A percentile compares a stretch with the other conserved stretches of the same genome.
Evolutionary conservation across 495 filamentous ascomycete genomes (phyloP).

Genomic region (Penicillium angulare): DNA sequence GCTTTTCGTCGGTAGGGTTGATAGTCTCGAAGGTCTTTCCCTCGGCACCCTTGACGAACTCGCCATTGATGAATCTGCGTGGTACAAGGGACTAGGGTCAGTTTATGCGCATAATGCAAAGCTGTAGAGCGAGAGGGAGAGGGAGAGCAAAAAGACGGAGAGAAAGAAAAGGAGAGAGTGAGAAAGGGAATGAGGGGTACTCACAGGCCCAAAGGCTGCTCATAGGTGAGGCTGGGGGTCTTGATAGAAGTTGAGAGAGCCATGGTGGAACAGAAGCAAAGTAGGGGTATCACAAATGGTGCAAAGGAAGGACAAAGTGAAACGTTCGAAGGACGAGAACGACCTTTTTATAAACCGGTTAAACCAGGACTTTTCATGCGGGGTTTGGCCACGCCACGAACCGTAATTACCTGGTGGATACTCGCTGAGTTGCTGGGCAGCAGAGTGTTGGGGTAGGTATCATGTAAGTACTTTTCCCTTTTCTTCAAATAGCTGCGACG

Average conservation of each 20-base stretch:
- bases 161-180: background rate
- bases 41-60: conserved; percentile 82
- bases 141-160: background rate
- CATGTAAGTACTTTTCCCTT: background rate
- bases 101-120: conserved; percentile 1
- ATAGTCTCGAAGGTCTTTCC: conserved; percentile 79
- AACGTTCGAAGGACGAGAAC: background rate
- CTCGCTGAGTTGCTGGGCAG: background rate
- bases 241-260: conserved; percentile 39
- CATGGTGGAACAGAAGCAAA: conserved; percentile 27
- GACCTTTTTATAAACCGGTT: background rate
- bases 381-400: conserved; percentile 1
- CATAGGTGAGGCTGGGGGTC: conserved; percentile 57
- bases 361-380: background rate
- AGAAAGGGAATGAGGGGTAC: conserved; percentile 31
- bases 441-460: background rate
- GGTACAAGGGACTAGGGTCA: background rate
- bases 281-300: conserved; percentile 15
- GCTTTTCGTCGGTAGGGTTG: conserved; percentile 66
- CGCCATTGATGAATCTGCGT: conserved; percentile 94
- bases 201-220: conserved; percentile 87
- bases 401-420: background rate
- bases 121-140: background rate
- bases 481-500: no score
- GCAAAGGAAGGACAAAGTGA: conserved; percentile 10